Conservation (phyloP, 208 protist species). For the Borovskyia barvae region DNA sequence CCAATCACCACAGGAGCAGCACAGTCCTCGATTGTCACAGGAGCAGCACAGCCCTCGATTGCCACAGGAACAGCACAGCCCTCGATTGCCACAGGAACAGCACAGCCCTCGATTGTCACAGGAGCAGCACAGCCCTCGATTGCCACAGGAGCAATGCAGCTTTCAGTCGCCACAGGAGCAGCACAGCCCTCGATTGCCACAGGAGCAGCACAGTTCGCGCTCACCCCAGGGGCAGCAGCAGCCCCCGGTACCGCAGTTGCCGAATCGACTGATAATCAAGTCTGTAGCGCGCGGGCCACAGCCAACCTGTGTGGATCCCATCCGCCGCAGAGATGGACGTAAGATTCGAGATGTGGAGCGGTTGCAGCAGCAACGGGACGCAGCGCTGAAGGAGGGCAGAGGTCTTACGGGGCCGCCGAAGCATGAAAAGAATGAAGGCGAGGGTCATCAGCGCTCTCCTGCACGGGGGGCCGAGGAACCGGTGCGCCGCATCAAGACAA, state of each 20-base stretch:
- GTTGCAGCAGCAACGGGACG: constrained; percentile 3
- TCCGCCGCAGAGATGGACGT: constrained; percentile 26
- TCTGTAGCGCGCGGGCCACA: constrained; percentile 48
- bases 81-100: no score
- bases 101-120: no score
- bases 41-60: no score
- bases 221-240: neutral
- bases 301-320: constrained; percentile 29
- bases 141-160: no score
- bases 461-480: neutral
- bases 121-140: no score
- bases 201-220: no score
- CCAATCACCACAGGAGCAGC: no score
- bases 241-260: constrained; percentile 2
- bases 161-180: no score
- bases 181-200: no score
- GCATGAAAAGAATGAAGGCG: neutral
- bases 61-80: no score
- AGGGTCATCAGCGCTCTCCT: neutral
- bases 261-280: neutral
- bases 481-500: constrained; percentile 29
- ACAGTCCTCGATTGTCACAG: no score
- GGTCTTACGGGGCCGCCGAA: constrained; percentile 14
- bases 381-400: neutral
- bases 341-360: constrained; percentile 17